A percentile compares a stretch with the other conserved stretches of the same genome.
Conservation (phyloP, 495 filamentous ascomycete species). For the Saxophila tyrrhenica region DNA sequence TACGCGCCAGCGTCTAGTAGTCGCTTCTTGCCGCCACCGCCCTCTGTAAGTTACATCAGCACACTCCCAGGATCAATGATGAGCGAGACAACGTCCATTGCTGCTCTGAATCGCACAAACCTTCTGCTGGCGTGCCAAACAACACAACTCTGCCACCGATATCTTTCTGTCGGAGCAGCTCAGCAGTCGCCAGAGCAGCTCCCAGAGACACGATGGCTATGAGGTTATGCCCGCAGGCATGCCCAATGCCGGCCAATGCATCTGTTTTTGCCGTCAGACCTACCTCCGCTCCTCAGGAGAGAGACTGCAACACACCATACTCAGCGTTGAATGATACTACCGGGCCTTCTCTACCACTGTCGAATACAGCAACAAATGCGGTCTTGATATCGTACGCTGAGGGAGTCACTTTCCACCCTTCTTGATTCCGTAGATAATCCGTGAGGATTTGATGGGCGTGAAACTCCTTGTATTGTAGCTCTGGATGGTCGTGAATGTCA, state of each 20-base stretch:
- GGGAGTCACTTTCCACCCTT: constrained; percentile 23
- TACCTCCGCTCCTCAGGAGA: not conserved
- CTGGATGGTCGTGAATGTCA: constrained; percentile 24
- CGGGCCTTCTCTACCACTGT: constrained; percentile 20
- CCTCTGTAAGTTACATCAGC: constrained; percentile 28
- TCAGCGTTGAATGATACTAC: constrained; percentile 26
- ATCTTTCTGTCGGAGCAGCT: constrained; percentile 35
- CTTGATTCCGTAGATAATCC: constrained; percentile 14
- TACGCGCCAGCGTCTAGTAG: constrained; percentile 54
- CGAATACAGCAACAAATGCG: constrained; percentile 24
- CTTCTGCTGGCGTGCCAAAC: constrained; percentile 62
- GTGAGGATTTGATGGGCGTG: constrained; percentile 24
- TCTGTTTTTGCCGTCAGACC: constrained; percentile 4
- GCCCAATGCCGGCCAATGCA: constrained; percentile 15
- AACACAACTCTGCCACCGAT: constrained; percentile 48
- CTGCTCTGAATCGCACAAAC: too few relatives aligned
- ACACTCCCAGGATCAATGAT: too few relatives aligned
- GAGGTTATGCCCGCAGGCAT: constrained; percentile 22
- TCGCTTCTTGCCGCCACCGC: constrained; percentile 57
- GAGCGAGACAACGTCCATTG: too few relatives aligned
- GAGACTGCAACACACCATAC: constrained; percentile 18
- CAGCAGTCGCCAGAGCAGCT: constrained; percentile 46
- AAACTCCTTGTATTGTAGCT: constrained; percentile 25
- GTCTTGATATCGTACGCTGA: constrained; percentile 25
- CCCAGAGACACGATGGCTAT: constrained; percentile 40